Evolutionary conservation across 495 filamentous ascomycete species (phyloP), one percentile per base, ranked within the genome.

Genomic region (Zalerion maritima): DNA sequence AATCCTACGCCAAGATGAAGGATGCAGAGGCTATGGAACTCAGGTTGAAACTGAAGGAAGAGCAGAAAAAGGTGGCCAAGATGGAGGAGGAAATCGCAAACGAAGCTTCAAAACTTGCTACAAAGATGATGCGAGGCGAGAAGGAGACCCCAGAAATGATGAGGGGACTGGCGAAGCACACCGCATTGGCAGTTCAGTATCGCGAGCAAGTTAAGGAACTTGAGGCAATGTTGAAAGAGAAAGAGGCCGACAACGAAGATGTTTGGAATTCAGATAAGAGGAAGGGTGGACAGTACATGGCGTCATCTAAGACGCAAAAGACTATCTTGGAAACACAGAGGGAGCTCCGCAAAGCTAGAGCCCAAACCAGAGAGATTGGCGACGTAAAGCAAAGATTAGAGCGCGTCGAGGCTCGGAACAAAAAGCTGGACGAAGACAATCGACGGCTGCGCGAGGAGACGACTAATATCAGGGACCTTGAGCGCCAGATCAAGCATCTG

Each of bases 1-100:
- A 85, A 50, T 79, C 73, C 26, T 96, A 81, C 47, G 89, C 89
- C 19, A 78, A 75, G 42, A 78, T 79, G 56, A 94, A 94, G 50
- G 89, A 97, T 50, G 62, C 60, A 0, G 78, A 92, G 44, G 79
- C 80, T 14, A 61, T 69, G 11, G 69, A 80, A 14, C 54, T 94
- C 19, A 62, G 63, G 14, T 72, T 80, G 33, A 76, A 75, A 42
- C 61, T 96, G 17, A 66, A 64, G 32, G 72, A 80, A 27, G 74
- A 71, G 32, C 54, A 67, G 21, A 55, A 60, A 35, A 71, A 64
- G 38, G 62, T 67, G 26, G 69, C 51, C 49, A 64, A 42, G 31
- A 63, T 57, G 62, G 65, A 52, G 58, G 65, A 73, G 32, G 67
- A 69, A 35, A 59, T 86, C 7, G 57, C 70, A 6, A 62, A 73